phyloP scores from a whole-genome alignment of 2,329 filamentous ascomycete species.

The Hysterium pulicare region DNA sequence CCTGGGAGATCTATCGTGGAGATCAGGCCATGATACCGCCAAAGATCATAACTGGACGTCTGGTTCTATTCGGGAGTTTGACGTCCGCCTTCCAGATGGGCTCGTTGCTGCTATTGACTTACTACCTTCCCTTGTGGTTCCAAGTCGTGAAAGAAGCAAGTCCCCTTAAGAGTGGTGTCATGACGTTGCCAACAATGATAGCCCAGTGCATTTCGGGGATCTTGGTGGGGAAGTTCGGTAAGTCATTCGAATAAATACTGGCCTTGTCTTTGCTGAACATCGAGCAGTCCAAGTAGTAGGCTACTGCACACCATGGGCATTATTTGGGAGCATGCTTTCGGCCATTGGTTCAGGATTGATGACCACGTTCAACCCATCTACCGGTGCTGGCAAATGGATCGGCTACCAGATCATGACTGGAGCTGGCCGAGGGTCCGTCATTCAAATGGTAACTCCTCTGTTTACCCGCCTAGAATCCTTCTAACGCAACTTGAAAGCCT shows the following conservation, averaged over 20 bases:
- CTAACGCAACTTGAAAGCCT: not conserved
- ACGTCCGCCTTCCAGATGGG: not conserved
- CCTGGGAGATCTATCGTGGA: constrained; percentile 6
- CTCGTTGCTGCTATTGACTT: not conserved
- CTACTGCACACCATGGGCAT: constrained; percentile 40
- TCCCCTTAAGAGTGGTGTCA: constrained; percentile 31
- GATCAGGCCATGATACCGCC: constrained; percentile 24
- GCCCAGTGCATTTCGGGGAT: constrained; percentile 20
- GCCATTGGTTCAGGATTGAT: constrained; percentile 26
- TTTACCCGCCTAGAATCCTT: not conserved
- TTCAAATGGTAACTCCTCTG: constrained; percentile 7
- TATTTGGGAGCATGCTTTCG: constrained; percentile 14
- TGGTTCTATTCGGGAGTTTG: not conserved
- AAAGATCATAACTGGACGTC: not conserved
- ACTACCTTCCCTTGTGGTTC: constrained; percentile 25
- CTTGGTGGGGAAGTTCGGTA: not conserved
- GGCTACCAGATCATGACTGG: constrained; percentile 24
- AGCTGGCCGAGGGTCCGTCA: constrained; percentile 12
- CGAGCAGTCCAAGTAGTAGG: no score
- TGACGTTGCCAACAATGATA: constrained; percentile 28
- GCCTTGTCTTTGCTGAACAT: no score
- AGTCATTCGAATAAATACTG: constrained; percentile 23
- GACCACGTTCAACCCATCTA: constrained; percentile 15
- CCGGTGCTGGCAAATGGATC: constrained; percentile 19
- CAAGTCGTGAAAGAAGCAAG: constrained; percentile 32